These are phyloP conservation scores for Nissolia schottii DNA, from an alignment of 306 rosid species.

Conservation along the genomic window DNA sequence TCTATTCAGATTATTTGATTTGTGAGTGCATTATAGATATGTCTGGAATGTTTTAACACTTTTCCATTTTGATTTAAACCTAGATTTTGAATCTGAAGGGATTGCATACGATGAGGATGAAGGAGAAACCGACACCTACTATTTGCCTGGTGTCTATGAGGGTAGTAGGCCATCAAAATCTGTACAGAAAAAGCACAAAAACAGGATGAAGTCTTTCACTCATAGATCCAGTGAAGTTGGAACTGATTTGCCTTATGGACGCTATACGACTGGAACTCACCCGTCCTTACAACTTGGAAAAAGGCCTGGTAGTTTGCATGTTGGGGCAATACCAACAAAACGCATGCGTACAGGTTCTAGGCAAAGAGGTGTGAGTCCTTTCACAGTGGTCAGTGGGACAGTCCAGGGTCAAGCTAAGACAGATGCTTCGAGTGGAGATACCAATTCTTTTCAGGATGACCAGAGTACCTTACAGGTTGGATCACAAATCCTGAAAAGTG, in stretches of 20 bases:
- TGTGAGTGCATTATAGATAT: conserved; percentile 15
- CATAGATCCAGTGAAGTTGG: conserved; percentile 59
- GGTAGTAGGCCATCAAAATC: conserved; percentile 53
- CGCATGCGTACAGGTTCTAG: conserved; percentile 89
- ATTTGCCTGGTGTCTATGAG: conserved; percentile 58
- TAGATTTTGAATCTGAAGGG: conserved; percentile 63
- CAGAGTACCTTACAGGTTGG: conserved; percentile 79
- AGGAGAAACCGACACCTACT: conserved; percentile 65
- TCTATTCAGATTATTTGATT: conserved; percentile 18
- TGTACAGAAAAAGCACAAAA: conserved; percentile 56
- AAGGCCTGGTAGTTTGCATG: conserved; percentile 73
- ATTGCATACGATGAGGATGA: conserved; percentile 73
- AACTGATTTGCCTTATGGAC: conserved; percentile 63
- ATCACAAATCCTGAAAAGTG: conserved; percentile 73
- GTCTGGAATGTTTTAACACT: conserved; percentile 21
- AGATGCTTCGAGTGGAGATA: conserved; percentile 99
- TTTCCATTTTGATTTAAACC: conserved; percentile 5
- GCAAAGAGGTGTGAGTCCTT: conserved; percentile 87
- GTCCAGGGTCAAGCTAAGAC: conserved; percentile 65
- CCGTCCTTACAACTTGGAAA: conserved; percentile 54
- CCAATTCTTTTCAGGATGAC: conserved; percentile 96
- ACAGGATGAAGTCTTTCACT: conserved; percentile 42
- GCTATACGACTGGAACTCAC: conserved; percentile 53
- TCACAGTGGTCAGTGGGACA: conserved; percentile 49
- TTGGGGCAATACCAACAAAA: conserved; percentile 76